Conservation (phyloP, 2,329 filamentous ascomycete species). For the Exophiala xenobiotica region DNA sequence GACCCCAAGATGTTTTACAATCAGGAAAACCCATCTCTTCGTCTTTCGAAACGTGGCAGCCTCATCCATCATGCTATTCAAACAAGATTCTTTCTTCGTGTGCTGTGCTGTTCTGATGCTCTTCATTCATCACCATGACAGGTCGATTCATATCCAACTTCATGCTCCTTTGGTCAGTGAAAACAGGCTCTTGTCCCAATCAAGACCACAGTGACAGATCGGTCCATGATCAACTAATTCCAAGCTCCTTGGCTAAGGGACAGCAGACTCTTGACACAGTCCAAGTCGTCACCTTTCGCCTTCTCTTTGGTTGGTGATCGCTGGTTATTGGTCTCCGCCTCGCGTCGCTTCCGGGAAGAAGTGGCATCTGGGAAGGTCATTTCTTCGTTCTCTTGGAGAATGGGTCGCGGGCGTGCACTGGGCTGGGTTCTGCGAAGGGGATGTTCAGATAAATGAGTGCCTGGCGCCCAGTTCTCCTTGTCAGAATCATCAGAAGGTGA, state of each 20-base stretch:
- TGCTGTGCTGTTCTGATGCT: background rate
- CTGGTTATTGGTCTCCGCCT: background rate
- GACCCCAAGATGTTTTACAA: background rate
- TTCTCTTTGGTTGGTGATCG: conserved; percentile 43
- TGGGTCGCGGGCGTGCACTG: conserved; percentile 38
- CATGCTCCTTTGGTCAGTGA: too few species aligned
- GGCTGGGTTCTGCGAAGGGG: conserved; percentile 52
- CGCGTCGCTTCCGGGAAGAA: conserved; percentile 6
- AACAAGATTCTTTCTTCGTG: conserved; percentile 3
- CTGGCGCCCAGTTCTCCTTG: conserved; percentile 83
- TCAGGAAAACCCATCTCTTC: background rate
- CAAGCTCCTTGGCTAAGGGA: conserved; percentile 92
- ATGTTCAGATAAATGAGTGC: conserved; percentile 48
- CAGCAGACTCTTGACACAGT: conserved; percentile 84
- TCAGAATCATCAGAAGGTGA: conserved; percentile 72
- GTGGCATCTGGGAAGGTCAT: conserved; percentile 23
- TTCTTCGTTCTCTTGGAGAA: conserved; percentile 48
- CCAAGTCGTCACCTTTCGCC: conserved; percentile 72
- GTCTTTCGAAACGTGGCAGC: background rate
- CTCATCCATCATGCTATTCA: background rate
- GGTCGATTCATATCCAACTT: too few species aligned
- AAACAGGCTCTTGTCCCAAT: too few species aligned
- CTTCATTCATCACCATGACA: background rate
- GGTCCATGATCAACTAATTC: conserved; percentile 58
- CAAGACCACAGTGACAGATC: background rate